phyloP scores from a whole-genome alignment of 306 rosid genomes.

The Gastrolobium villosum region DNA sequence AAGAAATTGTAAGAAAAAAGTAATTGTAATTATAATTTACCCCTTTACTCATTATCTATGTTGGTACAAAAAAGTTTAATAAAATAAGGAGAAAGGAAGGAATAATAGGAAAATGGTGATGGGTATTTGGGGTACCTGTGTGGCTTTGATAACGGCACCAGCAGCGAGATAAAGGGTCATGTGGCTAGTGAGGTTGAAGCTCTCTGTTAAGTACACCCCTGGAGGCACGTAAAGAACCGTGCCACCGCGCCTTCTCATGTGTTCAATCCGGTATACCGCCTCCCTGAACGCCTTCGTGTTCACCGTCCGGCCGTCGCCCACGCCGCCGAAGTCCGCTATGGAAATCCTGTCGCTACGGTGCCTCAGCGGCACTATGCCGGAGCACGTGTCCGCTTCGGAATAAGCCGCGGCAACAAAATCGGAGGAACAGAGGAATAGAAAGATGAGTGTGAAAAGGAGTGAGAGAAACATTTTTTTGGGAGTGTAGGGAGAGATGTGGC shows the following conservation, averaged over 20 bases:
- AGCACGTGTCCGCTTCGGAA: constrained; percentile 63
- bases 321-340: constrained; percentile 74
- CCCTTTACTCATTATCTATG: too few relatives aligned
- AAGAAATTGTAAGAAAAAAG: too few relatives aligned
- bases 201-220: constrained; percentile 78
- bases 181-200: constrained; percentile 85
- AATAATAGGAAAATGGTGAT: background rate
- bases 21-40: too few relatives aligned
- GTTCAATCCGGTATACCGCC: constrained; percentile 77
- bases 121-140: constrained; percentile 57
- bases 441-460: background rate
- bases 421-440: background rate
- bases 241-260: constrained; percentile 73
- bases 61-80: background rate
- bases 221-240: constrained; percentile 82
- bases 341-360: constrained; percentile 74
- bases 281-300: constrained; percentile 81
- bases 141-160: constrained; percentile 91
- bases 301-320: constrained; percentile 80
- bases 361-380: constrained; percentile 68
- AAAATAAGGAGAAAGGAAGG: too few relatives aligned
- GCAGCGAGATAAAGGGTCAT: constrained; percentile 88
- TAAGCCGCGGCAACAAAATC: background rate
- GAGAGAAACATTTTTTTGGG: constrained; percentile 38
- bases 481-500: background rate